phyloP scores from a whole-genome alignment of 768 basidiomycete species.

The Leucogyrophana mollusca region DNA sequence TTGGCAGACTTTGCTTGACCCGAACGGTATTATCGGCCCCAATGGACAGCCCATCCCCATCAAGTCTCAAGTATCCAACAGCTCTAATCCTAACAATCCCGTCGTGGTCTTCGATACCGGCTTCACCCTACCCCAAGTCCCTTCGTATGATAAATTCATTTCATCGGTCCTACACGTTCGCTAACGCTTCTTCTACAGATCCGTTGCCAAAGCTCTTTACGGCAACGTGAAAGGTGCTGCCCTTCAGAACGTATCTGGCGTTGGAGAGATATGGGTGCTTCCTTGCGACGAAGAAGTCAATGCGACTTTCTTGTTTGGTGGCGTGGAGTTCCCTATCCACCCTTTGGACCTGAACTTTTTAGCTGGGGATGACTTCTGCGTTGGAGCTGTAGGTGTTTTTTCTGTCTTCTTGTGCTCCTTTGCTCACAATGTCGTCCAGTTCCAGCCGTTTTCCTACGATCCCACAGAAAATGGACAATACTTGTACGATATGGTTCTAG shows the following conservation, averaged over 20 bases:
- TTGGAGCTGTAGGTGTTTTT: constrained; percentile 41
- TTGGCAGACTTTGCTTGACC: constrained; percentile 64
- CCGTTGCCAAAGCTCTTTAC: constrained; percentile 62
- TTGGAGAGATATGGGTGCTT: constrained; percentile 55
- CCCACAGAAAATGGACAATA: constrained; percentile 21
- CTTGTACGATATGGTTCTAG: constrained; percentile 62
- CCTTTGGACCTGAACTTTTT: constrained; percentile 56
- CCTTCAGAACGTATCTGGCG: constrained; percentile 34
- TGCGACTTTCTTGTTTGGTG: constrained; percentile 61
- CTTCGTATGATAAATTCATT: constrained; percentile 34
- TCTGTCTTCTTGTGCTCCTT: not conserved
- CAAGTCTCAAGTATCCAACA: constrained; percentile 43
- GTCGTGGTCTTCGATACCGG: constrained; percentile 71
- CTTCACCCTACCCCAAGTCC: constrained; percentile 64
- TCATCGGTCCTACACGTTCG: constrained; percentile 11
- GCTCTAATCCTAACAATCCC: constrained; percentile 42
- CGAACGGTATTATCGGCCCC: constrained; percentile 60
- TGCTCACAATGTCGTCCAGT: constrained; percentile 36
- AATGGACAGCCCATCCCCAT: constrained; percentile 50
- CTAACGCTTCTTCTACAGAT: constrained; percentile 28
- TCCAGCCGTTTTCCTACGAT: constrained; percentile 63
- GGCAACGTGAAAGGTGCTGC: constrained; percentile 51
- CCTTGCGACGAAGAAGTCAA: constrained; percentile 67
- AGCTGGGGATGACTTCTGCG: constrained; percentile 29
- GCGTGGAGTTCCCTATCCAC: constrained; percentile 57